Conservation (phyloP, 257 asterid species). For the Solanum pimpinellifolium region DNA sequence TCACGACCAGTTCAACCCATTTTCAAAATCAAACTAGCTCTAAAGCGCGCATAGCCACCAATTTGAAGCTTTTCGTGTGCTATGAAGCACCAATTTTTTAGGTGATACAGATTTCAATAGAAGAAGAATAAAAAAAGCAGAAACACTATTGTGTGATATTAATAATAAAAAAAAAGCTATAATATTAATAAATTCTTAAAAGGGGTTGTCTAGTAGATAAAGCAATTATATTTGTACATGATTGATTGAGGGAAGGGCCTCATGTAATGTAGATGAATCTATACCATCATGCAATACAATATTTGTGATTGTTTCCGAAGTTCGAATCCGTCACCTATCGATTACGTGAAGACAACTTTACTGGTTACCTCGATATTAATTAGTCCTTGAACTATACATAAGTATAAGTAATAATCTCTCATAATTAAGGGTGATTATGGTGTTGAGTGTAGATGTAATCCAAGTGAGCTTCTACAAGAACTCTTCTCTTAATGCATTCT, state of each 20-base stretch:
- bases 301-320: not conserved
- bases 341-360: not conserved
- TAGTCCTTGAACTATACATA: not conserved
- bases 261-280: not conserved
- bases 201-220: not conserved
- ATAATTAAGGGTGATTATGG: conserved; percentile 24
- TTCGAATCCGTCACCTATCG: not conserved
- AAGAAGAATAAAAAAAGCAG: too few species aligned
- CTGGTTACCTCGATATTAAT: not conserved
- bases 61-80: too few species aligned
- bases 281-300: not conserved
- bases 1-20: too few species aligned
- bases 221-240: not conserved
- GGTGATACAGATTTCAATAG: too few species aligned
- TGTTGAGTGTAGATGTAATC: conserved; percentile 79
- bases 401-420: not conserved
- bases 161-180: not conserved
- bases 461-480: conserved; percentile 49
- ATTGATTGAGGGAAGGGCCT: not conserved
- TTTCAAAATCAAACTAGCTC: too few species aligned
- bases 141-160: not conserved
- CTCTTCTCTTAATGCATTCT: conserved; percentile 56
- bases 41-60: too few species aligned
- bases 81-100: too few species aligned
- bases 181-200: not conserved